phyloP scores from a whole-genome alignment of 192 early-diverging fungal genomes.

The Coemansia guatemalensis region DNA sequence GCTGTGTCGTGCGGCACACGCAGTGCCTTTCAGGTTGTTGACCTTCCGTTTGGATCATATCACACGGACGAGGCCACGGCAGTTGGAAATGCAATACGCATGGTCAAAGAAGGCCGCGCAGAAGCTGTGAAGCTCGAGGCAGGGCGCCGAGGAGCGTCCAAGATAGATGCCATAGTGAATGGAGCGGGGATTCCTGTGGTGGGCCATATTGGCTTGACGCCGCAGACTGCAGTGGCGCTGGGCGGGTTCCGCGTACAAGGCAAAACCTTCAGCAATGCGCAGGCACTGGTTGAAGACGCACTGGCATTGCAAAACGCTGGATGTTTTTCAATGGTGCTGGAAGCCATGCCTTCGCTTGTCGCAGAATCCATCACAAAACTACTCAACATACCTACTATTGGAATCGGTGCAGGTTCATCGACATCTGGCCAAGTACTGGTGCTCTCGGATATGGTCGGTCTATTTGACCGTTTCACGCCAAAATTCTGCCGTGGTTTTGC shows the following conservation, averaged over 20 bases:
- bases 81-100: slow-evolving; percentile 74
- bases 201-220: slow-evolving; percentile 94
- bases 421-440: slow-evolving; percentile 96
- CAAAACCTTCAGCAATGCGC: slow-evolving; percentile 76
- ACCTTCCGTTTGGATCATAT: slow-evolving; percentile 94
- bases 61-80: slow-evolving; percentile 74
- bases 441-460: slow-evolving; percentile 84
- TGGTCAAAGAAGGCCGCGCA: slow-evolving; percentile 85
- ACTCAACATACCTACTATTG: slow-evolving; percentile 89
- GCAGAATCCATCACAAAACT: slow-evolving; percentile 80
- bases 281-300: slow-evolving; percentile 80
- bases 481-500: slow-evolving; percentile 93
- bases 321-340: slow-evolving; percentile 86
- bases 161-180: slow-evolving; percentile 71
- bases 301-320: slow-evolving; percentile 88
- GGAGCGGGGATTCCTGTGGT: slow-evolving; percentile 90
- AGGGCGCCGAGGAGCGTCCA: slow-evolving; percentile 79
- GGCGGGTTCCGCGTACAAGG: slow-evolving; percentile 94
- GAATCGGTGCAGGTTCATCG: slow-evolving; percentile 89
- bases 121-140: slow-evolving; percentile 98
- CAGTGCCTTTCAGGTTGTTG: slow-evolving; percentile 78
- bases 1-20: slow-evolving; percentile 84
- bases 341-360: slow-evolving; percentile 89
- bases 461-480: slow-evolving; percentile 89
- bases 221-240: slow-evolving; percentile 83